Evolutionary conservation across 2,329 filamentous ascomycete species (phyloP).

Genomic region (Colletotrichum magnum): DNA sequence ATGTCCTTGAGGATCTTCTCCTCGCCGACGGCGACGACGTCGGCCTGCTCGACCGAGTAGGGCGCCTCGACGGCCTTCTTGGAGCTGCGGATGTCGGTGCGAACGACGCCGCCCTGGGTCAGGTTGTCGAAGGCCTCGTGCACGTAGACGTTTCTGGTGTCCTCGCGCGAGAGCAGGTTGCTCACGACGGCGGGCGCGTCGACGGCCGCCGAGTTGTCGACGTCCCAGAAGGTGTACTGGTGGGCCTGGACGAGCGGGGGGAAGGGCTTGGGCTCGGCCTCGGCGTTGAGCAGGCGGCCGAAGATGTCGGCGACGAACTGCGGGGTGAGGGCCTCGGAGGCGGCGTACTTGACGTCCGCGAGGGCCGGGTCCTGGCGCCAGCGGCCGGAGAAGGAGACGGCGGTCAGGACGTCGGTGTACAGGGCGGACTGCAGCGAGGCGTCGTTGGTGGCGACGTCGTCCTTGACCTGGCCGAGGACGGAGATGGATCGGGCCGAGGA

Average conservation of each 20-base stretch:
- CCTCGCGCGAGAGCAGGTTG: constrained; percentile 78
- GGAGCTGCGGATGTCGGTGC: constrained; percentile 88
- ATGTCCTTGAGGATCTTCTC: constrained; percentile 83
- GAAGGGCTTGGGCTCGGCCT: constrained; percentile 61
- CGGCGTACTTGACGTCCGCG: constrained; percentile 91
- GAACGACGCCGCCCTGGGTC: constrained; percentile 82
- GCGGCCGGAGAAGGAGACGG: constrained; percentile 83
- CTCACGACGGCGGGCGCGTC: constrained; percentile 74
- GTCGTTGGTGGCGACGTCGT: constrained; percentile 81
- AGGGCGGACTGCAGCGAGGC: constrained; percentile 84
- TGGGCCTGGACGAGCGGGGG: constrained; percentile 71
- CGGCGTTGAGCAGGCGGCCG: constrained; percentile 64
- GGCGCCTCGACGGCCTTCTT: constrained; percentile 87
- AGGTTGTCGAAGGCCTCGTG: constrained; percentile 76
- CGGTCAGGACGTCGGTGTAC: constrained; percentile 91
- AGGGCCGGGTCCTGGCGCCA: constrained; percentile 75
- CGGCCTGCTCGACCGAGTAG: constrained; percentile 84
- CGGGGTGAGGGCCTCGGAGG: constrained; percentile 71
- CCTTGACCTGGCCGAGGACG: constrained; percentile 89
- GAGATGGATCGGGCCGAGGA: constrained; percentile 81
- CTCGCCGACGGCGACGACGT: constrained; percentile 84
- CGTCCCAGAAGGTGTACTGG: constrained; percentile 95
- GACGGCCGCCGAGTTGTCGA: constrained; percentile 79
- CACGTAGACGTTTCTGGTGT: constrained; percentile 72
- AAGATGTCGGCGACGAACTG: constrained; percentile 65